phyloP scores from a whole-genome alignment of 345 rosid genomes.

The Combretum micranthum region DNA sequence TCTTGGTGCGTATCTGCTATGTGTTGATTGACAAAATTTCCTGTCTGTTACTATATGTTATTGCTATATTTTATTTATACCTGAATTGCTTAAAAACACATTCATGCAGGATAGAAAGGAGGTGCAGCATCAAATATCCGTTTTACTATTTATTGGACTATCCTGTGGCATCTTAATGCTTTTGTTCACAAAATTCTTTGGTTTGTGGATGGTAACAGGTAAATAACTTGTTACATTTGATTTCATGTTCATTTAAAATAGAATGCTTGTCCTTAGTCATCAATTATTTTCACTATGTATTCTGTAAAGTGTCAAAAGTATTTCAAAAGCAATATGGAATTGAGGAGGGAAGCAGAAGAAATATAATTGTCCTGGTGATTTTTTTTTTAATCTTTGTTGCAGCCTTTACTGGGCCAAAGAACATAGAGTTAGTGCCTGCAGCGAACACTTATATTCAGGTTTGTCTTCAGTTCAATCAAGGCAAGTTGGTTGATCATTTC shows the following conservation, averaged over 20 bases:
- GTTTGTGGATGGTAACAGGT: constrained; percentile 78
- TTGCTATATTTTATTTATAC: too few relatives aligned
- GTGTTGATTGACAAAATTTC: neutral
- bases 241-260: neutral
- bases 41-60: neutral
- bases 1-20: neutral
- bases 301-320: too few relatives aligned
- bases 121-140: constrained; percentile 90
- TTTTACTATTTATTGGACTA: constrained; percentile 68
- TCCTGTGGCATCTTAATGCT: constrained; percentile 68
- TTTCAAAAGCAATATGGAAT: too few relatives aligned
- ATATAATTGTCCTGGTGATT: neutral
- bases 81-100: neutral
- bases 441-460: constrained; percentile 91
- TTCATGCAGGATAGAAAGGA: constrained; percentile 62
- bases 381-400: constrained; percentile 18
- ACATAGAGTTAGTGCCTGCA: constrained; percentile 66
- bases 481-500: neutral
- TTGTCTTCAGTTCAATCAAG: constrained; percentile 9
- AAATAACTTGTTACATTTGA: constrained; percentile 10
- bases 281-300: neutral
- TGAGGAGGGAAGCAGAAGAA: too few relatives aligned
- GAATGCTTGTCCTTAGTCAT: neutral
- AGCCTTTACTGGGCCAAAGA: constrained; percentile 77
- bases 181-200: constrained; percentile 56